Percentiles rank a stretch among this genome's conserved stretches.
Conservation (phyloP, 2,329 filamentous ascomycete genomes). For the Colletotrichum falcatum region DNA sequence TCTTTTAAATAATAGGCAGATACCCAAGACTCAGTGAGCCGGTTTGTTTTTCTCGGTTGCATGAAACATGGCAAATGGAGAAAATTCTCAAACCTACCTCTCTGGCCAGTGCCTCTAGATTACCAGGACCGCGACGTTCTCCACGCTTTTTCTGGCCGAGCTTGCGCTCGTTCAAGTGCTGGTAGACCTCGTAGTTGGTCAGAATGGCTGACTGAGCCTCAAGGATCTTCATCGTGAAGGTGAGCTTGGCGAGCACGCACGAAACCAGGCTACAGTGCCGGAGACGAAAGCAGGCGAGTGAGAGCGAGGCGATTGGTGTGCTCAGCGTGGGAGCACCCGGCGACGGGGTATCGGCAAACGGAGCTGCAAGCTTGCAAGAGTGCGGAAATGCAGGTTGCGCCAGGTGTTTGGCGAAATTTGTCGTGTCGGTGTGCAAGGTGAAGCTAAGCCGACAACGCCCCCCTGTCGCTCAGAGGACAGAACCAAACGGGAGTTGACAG, state of each 20-base stretch:
- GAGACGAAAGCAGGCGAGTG: conserved; percentile 1
- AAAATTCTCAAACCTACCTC: conserved; percentile 63
- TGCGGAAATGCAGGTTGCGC: conserved; percentile 28
- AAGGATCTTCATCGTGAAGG: conserved; percentile 72
- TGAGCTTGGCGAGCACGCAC: conserved; percentile 8
- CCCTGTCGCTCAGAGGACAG: conserved; percentile 25
- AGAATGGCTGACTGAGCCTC: conserved; percentile 77
- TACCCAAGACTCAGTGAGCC: conserved; percentile 26
- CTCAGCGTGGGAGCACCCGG: conserved; percentile 6
- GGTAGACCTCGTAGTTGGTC: conserved; percentile 79
- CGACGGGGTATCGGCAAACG: conserved; percentile 12
- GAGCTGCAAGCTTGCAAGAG: neutral
- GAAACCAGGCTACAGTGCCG: neutral
- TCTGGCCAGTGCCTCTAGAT: conserved; percentile 70
- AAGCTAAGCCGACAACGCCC: conserved; percentile 22
- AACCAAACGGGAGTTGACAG: conserved; percentile 25
- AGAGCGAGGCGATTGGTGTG: conserved; percentile 3
- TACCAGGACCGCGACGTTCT: conserved; percentile 62
- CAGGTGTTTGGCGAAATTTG: conserved; percentile 21
- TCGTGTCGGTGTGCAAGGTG: conserved; percentile 37
- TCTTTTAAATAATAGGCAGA: conserved; percentile 19
- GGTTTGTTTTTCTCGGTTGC: neutral
- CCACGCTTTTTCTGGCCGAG: conserved; percentile 61
- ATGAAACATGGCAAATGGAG: conserved; percentile 16
- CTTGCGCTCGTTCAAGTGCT: conserved; percentile 70